These are phyloP conservation scores for Jacaranda mimosifolia DNA, from an alignment of 257 asterid species.

Conservation along the genomic window DNA sequence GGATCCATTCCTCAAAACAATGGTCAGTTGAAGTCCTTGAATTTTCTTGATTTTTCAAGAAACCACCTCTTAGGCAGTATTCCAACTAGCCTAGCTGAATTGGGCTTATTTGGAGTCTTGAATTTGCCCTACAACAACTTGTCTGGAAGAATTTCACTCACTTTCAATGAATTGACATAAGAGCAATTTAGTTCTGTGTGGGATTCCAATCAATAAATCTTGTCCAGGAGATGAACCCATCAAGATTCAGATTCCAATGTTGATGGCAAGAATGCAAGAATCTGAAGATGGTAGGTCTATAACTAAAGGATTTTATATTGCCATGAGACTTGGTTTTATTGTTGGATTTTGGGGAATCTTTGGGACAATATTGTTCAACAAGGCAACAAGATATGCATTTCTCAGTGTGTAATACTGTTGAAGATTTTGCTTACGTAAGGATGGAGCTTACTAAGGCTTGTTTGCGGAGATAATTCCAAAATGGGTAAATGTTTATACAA, in stretches of 20 bases:
- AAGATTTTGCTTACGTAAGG: not conserved
- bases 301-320: slow-evolving; percentile 23
- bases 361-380: slow-evolving; percentile 17
- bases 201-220: slow-evolving; percentile 33
- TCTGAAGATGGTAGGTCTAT: slow-evolving; percentile 26
- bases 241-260: not conserved
- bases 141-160: slow-evolving; percentile 40
- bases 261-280: not conserved
- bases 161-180: slow-evolving; percentile 7
- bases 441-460: slow-evolving; percentile 1
- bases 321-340: slow-evolving; percentile 23
- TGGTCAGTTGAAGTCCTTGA: slow-evolving; percentile 11
- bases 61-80: slow-evolving; percentile 18
- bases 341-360: slow-evolving; percentile 35
- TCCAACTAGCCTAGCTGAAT: slow-evolving; percentile 10
- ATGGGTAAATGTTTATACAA: not conserved
- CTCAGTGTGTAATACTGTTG: not conserved
- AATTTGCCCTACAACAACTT: slow-evolving; percentile 41
- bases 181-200: slow-evolving; percentile 33
- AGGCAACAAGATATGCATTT: not conserved
- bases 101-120: slow-evolving; percentile 20
- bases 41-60: slow-evolving; percentile 33
- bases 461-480: not conserved
- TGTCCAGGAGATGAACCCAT: too few relatives aligned
- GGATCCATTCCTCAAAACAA: slow-evolving; percentile 17